These are phyloP conservation scores for Mimosa pudica DNA, from an alignment of 306 rosid genomes.

Conservation along the genomic window DNA sequence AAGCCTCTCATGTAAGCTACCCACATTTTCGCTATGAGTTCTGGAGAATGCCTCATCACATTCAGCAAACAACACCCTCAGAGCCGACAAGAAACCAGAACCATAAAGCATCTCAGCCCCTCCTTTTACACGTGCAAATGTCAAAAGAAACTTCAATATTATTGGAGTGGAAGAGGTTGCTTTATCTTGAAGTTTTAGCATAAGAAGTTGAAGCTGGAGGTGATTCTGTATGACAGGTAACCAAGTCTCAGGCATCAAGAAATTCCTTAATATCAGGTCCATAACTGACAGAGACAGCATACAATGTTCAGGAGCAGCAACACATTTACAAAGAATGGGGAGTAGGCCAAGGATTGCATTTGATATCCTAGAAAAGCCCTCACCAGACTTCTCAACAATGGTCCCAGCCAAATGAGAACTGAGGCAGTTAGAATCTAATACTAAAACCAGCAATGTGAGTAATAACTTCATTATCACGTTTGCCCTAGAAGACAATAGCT, in stretches of 20 bases:
- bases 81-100: conserved; percentile 72
- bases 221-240: conserved; percentile 74
- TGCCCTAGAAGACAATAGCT: conserved; percentile 52
- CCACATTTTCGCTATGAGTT: conserved; percentile 39
- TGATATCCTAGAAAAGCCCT: conserved; percentile 66
- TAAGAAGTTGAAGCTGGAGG: conserved; percentile 66
- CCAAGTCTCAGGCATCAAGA: conserved; percentile 79
- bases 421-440: conserved; percentile 58
- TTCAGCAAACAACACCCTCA: conserved; percentile 65
- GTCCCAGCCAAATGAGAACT: conserved; percentile 43
- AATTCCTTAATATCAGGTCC: conserved; percentile 71
- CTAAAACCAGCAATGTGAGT: conserved; percentile 69
- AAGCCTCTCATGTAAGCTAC: conserved; percentile 46
- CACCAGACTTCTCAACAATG: conserved; percentile 44
- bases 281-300: conserved; percentile 67
- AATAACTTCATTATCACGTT: conserved; percentile 54
- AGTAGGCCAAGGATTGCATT: conserved; percentile 69
- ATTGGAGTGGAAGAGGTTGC: conserved; percentile 54
- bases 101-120: conserved; percentile 88
- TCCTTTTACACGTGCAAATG: conserved; percentile 79
- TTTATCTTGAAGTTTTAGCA: conserved; percentile 76
- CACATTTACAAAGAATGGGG: conserved; percentile 79
- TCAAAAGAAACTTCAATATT: conserved; percentile 79
- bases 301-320: conserved; percentile 60
- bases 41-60: conserved; percentile 44